Evolutionary conservation across 176 grass and related monocot species (phyloP), one percentile per base, ranked within the genome.

Genomic region (Ensete glaucum): DNA sequence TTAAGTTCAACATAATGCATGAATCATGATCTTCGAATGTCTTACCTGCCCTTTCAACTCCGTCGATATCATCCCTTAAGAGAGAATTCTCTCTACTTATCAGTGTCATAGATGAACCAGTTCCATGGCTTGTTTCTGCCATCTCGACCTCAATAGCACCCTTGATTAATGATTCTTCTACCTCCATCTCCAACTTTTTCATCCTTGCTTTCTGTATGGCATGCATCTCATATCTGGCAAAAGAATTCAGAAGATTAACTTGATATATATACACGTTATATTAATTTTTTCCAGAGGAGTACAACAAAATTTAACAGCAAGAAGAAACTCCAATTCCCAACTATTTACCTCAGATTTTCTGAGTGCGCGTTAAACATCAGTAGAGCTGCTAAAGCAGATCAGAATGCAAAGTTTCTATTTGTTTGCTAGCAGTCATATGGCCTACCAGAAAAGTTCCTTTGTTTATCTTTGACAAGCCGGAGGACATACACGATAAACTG

Each of bases 121-220:
- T 75, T 52, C 52, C 78, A 62, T 58, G 65, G 68, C 77, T 94
- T 14, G 90, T 78, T 86, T 98, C 95, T 64, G 85, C 81, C 95
- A 98, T 87, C 80, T 98, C 95, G 74, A 98, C 90, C 81, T 94
- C 90, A 73, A 98, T 82, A 69, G 81, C 71, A 75, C n/a, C 73
- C 14, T 49, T 83, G 71, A 82, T 65, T 77, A 81, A 77, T 74
- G 86, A 65, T 64, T 50, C 87, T 49, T 87, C 54, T 59, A 72
- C 78, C 27, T 90, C 79, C 23, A 64, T 89, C 20, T 85, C 90
- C 85, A 88, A 84, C 49, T 66, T 87, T 85, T 84, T 84, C 8
- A 91, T 15, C 26, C 88, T 93, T 16, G 83, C 95, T 54, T 82
- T 93, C 53, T 89, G 88, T 79, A 98, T 89, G 74, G 90, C 86